Conservation (phyloP, 1,284 basidiomycete species). For the Leccinum ambiguum region DNA sequence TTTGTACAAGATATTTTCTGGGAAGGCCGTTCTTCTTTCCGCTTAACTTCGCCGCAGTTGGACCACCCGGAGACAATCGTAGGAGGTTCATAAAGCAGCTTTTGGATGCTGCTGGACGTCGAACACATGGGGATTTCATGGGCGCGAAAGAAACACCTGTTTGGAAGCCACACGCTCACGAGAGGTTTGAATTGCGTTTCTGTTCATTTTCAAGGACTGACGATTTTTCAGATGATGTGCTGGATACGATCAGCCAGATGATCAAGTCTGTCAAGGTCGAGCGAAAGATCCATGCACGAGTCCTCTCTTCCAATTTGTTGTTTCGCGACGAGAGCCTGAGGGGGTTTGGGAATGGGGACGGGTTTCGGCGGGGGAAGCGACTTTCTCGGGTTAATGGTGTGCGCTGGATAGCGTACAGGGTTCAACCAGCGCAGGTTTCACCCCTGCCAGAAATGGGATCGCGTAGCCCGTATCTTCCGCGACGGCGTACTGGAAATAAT, state of each 20-base stretch:
- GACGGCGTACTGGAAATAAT: constrained; percentile 9
- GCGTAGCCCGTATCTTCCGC: constrained; percentile 8
- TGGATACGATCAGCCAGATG: constrained; percentile 15
- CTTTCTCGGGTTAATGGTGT: too few relatives aligned
- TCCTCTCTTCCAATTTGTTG: too few relatives aligned
- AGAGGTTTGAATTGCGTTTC: constrained; percentile 7
- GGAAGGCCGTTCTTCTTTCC: too few relatives aligned
- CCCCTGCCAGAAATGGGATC: constrained; percentile 13
- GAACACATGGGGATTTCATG: constrained; percentile 11
- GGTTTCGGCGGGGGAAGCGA: too few relatives aligned
- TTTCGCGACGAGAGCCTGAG: too few relatives aligned
- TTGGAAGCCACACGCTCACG: constrained; percentile 13
- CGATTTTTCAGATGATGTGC: constrained; percentile 10
- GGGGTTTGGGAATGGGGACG: too few relatives aligned
- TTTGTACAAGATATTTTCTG: too few relatives aligned
- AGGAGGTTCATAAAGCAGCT: too few relatives aligned
- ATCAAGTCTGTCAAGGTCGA: constrained; percentile 7
- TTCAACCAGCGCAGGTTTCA: constrained; percentile 11
- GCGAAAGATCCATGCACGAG: too few relatives aligned
- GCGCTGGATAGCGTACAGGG: constrained; percentile 13
- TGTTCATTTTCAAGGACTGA: neutral
- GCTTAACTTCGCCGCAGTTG: too few relatives aligned
- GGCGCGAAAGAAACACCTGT: constrained; percentile 14
- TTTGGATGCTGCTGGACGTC: too few relatives aligned
- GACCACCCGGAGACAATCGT: too few relatives aligned